These are phyloP conservation scores for Cicer arietinum DNA, from an alignment of 306 rosid genomes.

Conservation along the genomic window DNA sequence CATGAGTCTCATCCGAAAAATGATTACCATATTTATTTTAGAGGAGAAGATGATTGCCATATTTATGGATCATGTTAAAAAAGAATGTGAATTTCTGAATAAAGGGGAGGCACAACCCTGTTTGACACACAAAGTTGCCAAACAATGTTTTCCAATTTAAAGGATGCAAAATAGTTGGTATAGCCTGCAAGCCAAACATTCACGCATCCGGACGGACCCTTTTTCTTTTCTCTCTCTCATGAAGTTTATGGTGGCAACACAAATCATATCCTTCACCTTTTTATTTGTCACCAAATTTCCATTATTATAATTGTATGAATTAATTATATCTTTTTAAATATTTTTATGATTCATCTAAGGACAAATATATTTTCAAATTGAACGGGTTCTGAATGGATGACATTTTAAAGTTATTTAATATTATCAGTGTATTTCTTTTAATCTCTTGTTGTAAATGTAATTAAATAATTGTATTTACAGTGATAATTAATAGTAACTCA, in stretches of 20 bases:
- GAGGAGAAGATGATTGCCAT: too few species aligned
- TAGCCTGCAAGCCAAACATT: conserved; percentile 42
- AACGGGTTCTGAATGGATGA: too few species aligned
- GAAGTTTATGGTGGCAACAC: background rate
- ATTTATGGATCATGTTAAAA: too few species aligned
- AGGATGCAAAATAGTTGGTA: conserved; percentile 44
- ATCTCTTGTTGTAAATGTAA: too few species aligned
- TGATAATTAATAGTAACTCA: too few species aligned
- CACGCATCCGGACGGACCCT: background rate
- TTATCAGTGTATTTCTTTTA: too few species aligned
- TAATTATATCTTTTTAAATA: background rate
- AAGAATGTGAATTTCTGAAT: too few species aligned
- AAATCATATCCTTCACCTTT: background rate
- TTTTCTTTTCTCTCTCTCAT: background rate
- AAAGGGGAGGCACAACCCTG: background rate
- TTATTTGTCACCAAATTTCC: background rate
- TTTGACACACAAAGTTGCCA: conserved; percentile 34
- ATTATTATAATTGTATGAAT: background rate
- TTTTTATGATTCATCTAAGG: too few species aligned
- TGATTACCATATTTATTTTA: too few species aligned
- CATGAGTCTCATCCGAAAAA: background rate
- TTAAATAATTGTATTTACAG: too few species aligned
- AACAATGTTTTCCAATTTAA: conserved; percentile 30
- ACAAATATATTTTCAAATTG: too few species aligned
- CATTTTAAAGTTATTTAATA: too few species aligned